Evolutionary conservation across 208 protist genomes (phyloP), one percentile per base, ranked within the genome.

Genomic region (Leishmania aethiopica): DNA sequence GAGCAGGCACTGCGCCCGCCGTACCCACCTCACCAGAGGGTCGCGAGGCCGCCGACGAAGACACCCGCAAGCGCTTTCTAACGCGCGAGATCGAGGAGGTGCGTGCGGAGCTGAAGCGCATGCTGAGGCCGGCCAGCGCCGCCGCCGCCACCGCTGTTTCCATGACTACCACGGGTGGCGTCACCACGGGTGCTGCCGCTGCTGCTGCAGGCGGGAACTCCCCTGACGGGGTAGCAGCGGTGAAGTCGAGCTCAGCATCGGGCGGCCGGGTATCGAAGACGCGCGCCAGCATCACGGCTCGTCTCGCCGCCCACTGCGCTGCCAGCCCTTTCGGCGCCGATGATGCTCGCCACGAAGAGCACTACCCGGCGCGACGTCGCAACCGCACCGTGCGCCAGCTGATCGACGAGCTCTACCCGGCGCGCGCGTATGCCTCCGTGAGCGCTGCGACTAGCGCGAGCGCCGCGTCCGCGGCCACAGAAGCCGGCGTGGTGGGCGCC

Each of bases 371-470:
- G 28, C 75, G 85, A 25, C 79, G 78, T 42, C 64, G 75, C 60
- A 87, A 89, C 57, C 88, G 90, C 55, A 93, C 88, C 28, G 90
- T 97, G 47, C 86, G 91, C 22, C 84, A 97, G 64, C 90, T 97
- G 40, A 88, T 97, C 28, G 90, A 95, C 59, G 94, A 97, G 77
- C 86, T 97, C n/a, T 96, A 90, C 76, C 88, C 87, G 1, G 84
- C 89, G 22, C 84, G 78, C 75, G 53, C 81, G 2, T 82, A 77
- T 69, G 83, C 70, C 25, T 71, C 78, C 3, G 64, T 42, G 35
- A 22, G 73, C 45, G 67, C 59, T 13, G 62, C 76, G 60, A 67
- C 15, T 19, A n/a, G 57, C 55, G 51, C 72, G 47, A 28, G 19
- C 15, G 76, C 82, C 64, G 57, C 6, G 25, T 22, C 75, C 19